Base-by-base conservation (phyloP, 306 rosid genomes). In the Vigna angularis region DNA sequence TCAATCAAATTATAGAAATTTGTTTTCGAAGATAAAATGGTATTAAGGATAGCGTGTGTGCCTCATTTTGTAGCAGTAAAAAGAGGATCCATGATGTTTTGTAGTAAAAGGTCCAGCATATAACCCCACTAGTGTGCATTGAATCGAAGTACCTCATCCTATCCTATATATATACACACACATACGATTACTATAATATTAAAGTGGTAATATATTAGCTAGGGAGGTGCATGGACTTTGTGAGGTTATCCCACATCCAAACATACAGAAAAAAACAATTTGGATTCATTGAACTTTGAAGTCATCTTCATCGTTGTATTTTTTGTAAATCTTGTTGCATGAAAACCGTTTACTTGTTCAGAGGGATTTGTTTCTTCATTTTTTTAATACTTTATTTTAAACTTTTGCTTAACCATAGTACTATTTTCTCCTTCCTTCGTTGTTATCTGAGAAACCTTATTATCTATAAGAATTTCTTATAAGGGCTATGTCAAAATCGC, bases 311-410 rank as follows among this genome's bases (percentile, higher is more conserved):
- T 68, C 45, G 77, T 81, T 81, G 80, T 77, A 85, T 64, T 72
- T 80, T 57, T 48, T 58, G 73, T 15, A 24, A 44, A 52, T 53
- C 81, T 73, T 58, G 36, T 79, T 83, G 84, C 87, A 83, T 79
- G 81, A 74, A 83, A 83, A 74, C 84, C 82, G 76, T 78, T 79
- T 83, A 70, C 81, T 79, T 75, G 70, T 75, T 83, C 69, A 20
- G 57, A 47, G 71, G 51, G 73, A 75, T 79, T 44, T 79, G 76
- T 65, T 76, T 64, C 53, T 72, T 38, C 24, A 9, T 62, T 36
- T 55, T 42, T 48, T 70, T 70, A 40, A 44, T 45, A 56, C 28
- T 36, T 63, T 20, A 17, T 48, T 26, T 58, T 48, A 68, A 6
- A 36, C 61, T 64, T 56, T 63, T 51, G 47, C 28, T 65, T 30